Base-by-base conservation (phyloP, 169 alveolate species). In the Babesia sp. region DNA sequence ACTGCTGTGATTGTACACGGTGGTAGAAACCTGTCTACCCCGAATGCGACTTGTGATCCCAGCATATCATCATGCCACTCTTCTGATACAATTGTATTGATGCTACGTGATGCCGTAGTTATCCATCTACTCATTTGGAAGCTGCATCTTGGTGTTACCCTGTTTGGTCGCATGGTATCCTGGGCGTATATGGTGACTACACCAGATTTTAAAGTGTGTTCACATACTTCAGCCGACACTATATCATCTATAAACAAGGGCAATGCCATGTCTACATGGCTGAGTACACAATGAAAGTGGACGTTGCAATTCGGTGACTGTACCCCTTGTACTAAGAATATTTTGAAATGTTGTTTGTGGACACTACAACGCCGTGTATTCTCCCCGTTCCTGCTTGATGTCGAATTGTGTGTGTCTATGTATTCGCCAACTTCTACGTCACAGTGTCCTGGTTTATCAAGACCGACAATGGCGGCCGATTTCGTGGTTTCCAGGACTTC, bases 71-170 rank as follows among this genome's bases (percentile, higher is more conserved):
- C 87, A 46, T 31, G 39, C 20, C 5, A 3, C 11, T 63, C 79
- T 11, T 57, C 57, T 1, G 57, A 61, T 20, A 50, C 12, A 14
- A 31, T 46, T 20, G 53, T 41, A 11, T 22, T 66, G 24, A 68
- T 36, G 66, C 67, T 76, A 36, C 73, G 54, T 16, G 87, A 79
- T 11, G 48, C 46, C 48, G 48, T 42, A 4, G 87, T 79, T 16
- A 79, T 79, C 87, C 87, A 79, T 28, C 66, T 57, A 60, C 87
- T 79, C 50, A 71, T 58, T 36, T 36, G 68, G 75, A 79, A 56
- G 37, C 61, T 50, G 36, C 46, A 28, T 29, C 51, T 22, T 1
- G 75, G 55, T 29, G 61, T 18, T 9, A 79, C 74, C 76, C 70
- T 79, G 45, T 57, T 79, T 11, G 87, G 87, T 20, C 87, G 73